phyloP scores from a whole-genome alignment of 78 protist species.

The Diacronema lutheri region DNA sequence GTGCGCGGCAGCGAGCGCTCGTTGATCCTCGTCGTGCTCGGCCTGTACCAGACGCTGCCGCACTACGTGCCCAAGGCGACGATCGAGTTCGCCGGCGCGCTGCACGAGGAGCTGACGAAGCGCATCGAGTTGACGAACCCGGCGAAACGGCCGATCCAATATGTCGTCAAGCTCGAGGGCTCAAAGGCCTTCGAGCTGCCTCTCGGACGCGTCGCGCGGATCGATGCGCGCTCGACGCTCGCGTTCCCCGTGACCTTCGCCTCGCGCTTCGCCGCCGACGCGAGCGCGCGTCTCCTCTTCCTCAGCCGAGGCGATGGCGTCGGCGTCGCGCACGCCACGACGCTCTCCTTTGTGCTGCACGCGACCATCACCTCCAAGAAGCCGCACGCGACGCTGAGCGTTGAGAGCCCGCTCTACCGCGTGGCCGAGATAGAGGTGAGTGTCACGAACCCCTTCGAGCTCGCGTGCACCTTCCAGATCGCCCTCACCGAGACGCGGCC shows the following conservation, averaged over 20 bases:
- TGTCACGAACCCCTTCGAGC: slow-evolving; percentile 8
- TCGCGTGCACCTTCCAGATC: not conserved
- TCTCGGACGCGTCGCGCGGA: not conserved
- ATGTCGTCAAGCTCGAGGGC: slow-evolving; percentile 42
- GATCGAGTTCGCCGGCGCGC: slow-evolving; percentile 35
- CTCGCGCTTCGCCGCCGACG: not conserved
- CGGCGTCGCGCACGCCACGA: not conserved
- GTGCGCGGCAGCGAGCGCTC: slow-evolving; percentile 15
- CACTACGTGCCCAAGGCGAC: slow-evolving; percentile 53
- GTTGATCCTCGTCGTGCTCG: slow-evolving; percentile 27
- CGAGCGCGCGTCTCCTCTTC: not conserved
- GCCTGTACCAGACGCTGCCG: slow-evolving; percentile 52
- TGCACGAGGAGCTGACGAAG: slow-evolving; percentile 35
- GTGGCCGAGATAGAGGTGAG: not conserved
- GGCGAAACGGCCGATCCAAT: slow-evolving; percentile 12
- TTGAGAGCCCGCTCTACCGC: not conserved
- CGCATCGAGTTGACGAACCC: slow-evolving; percentile 63
- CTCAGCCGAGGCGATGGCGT: not conserved
- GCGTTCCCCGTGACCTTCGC: not conserved
- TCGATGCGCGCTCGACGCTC: not conserved
- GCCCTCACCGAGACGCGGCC: not conserved
- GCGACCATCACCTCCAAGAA: not conserved
- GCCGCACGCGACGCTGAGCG: not conserved
- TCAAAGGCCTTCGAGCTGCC: not conserved
- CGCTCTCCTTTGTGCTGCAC: not conserved